Evolutionary conservation across 2,329 filamentous ascomycete species (phyloP).

Genomic region (Aspergillus alliaceus): DNA sequence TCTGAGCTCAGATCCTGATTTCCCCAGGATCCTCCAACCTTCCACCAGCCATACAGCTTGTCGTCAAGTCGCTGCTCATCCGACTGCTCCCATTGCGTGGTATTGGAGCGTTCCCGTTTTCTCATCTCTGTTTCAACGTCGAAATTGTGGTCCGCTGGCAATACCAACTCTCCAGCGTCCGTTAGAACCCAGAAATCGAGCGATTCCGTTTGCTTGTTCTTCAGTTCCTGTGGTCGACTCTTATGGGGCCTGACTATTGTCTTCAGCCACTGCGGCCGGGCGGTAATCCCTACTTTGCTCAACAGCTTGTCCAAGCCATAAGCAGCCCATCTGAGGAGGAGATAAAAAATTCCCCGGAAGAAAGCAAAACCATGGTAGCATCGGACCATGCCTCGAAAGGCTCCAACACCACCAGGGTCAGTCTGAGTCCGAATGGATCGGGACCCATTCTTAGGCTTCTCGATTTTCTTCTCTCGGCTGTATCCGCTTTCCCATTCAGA

Average conservation of each 20-base stretch:
- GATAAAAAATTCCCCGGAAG: constrained; percentile 68
- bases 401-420: constrained; percentile 67
- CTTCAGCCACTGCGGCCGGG: constrained; percentile 64
- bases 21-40: constrained; percentile 80
- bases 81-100: constrained; percentile 41
- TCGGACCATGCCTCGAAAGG: constrained; percentile 73
- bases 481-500: constrained; percentile 49
- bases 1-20: constrained; percentile 77
- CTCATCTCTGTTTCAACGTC: constrained; percentile 82
- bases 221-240: constrained; percentile 15
- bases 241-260: constrained; percentile 32
- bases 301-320: constrained; percentile 57
- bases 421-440: constrained; percentile 38
- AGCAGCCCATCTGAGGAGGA: constrained; percentile 61
- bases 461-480: constrained; percentile 45
- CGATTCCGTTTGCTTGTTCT: constrained; percentile 22
- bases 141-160: constrained; percentile 63
- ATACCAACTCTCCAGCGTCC: constrained; percentile 53
- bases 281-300: constrained; percentile 59
- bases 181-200: constrained; percentile 57
- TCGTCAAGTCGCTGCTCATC: constrained; percentile 69
- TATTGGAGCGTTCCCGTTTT: constrained; percentile 53
- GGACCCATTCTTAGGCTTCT: constrained; percentile 36
- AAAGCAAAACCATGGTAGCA: constrained; percentile 75
- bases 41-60: constrained; percentile 82